These are phyloP conservation scores for Neonothopanus nambi DNA, from an alignment of 1,284 basidiomycete species.

Conservation along the genomic window DNA sequence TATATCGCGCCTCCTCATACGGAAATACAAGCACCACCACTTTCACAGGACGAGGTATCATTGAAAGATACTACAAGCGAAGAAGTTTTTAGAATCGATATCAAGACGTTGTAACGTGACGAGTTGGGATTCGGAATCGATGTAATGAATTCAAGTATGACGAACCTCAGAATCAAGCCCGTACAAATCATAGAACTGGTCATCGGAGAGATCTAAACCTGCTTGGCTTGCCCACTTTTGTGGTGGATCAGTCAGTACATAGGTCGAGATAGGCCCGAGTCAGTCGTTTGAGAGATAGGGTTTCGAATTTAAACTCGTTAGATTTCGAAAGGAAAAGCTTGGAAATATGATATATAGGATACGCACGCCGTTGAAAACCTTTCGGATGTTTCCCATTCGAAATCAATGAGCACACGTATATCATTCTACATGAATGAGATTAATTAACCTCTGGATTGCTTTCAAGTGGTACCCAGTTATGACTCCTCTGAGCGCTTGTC, in stretches of 20 bases:
- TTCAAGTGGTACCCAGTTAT: constrained; percentile 1
- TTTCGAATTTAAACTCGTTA: not conserved
- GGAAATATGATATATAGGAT: not conserved
- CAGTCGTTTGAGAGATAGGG: too few species aligned
- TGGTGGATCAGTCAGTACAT: too few species aligned
- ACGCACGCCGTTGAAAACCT: constrained; percentile 8
- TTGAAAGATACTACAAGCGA: constrained; percentile 66
- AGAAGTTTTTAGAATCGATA: not conserved
- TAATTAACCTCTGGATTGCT: constrained; percentile 2
- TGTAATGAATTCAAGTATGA: not conserved
- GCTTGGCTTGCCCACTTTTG: constrained; percentile 4
- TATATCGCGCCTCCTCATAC: constrained; percentile 47
- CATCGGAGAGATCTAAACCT: constrained; percentile 2
- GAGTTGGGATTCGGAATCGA: not conserved
- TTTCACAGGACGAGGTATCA: constrained; percentile 72
- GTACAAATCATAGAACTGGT: constrained; percentile 3
- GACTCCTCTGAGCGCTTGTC: too few species aligned
- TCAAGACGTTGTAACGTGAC: too few species aligned
- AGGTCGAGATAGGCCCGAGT: too few species aligned
- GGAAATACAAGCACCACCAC: constrained; percentile 87
- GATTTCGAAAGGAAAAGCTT: too few species aligned
- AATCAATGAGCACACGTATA: not conserved
- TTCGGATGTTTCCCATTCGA: not conserved
- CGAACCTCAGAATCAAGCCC: constrained; percentile 8
- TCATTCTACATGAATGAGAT: not conserved